Percentiles rank a stretch among this genome's conserved stretches.
phyloP scores from a whole-genome alignment of 2,329 filamentous ascomycete species.

The Westerdykella sp. region DNA sequence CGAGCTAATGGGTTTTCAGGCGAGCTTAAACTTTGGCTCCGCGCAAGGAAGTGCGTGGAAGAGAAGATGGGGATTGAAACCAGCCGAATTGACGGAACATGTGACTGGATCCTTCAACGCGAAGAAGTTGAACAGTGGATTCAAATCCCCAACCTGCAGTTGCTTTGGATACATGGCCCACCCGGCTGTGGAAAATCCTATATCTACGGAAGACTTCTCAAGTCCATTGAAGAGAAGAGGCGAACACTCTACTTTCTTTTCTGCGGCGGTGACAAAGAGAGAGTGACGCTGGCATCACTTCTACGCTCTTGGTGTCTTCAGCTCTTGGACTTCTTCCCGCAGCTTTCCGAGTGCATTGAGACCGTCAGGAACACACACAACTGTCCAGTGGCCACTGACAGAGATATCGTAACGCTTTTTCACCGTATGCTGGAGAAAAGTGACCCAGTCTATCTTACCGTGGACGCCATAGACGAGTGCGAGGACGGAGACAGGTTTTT shows the following conservation, averaged over 20 bases:
- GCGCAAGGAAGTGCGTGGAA: constrained; percentile 2
- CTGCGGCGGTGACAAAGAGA: constrained; percentile 5
- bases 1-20: not conserved
- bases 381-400: not conserved
- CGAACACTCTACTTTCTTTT: constrained; percentile 2
- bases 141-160: not conserved
- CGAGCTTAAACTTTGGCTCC: not conserved
- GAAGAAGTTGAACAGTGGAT: not conserved
- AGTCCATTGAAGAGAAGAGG: not conserved
- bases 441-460: constrained; percentile 1
- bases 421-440: not conserved
- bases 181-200: constrained; percentile 4
- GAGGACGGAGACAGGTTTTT: not conserved
- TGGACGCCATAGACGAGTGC: constrained; percentile 4
- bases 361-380: not conserved
- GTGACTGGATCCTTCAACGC: constrained; percentile 2
- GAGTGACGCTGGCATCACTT: constrained; percentile 2
- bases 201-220: constrained; percentile 1
- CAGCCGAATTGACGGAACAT: not conserved
- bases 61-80: not conserved
- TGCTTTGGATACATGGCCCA: constrained; percentile 3
- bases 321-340: constrained; percentile 1
- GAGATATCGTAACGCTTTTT: constrained; percentile 1
- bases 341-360: not conserved
- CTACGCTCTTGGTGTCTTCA: constrained; percentile 4